Conservation (phyloP, 1,284 basidiomycete species). For the Rhodotorula sp. region DNA sequence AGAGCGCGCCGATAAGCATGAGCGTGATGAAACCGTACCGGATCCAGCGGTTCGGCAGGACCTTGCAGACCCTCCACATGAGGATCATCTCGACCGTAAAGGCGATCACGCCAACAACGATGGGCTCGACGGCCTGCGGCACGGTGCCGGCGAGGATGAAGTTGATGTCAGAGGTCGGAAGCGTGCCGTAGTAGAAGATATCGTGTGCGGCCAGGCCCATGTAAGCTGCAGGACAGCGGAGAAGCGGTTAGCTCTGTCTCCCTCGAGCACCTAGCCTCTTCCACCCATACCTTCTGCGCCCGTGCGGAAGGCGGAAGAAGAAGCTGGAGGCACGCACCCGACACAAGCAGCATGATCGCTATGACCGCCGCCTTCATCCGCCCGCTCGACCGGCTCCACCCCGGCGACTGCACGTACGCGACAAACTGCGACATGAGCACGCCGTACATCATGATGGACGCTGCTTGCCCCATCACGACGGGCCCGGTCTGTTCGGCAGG, state of each 20-base stretch:
- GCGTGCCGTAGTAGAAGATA: conserved; percentile 1
- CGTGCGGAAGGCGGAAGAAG: no score
- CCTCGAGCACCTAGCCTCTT: no score
- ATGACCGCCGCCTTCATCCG: not conserved
- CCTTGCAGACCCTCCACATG: not conserved
- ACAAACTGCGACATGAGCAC: not conserved
- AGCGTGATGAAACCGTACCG: not conserved
- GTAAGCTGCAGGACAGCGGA: no score
- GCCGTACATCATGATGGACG: conserved; percentile 1
- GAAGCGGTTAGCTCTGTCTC: no score
- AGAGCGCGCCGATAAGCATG: not conserved
- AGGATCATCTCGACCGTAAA: not conserved
- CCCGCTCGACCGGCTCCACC: not conserved
- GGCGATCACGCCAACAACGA: not conserved
- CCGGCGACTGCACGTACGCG: not conserved
- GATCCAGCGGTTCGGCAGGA: not conserved
- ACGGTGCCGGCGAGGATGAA: not conserved
- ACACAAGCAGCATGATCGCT: not conserved
- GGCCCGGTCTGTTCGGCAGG: not conserved
- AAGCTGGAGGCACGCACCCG: no score
- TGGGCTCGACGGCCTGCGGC: not conserved
- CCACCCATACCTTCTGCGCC: no score
- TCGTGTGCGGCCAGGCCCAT: not conserved
- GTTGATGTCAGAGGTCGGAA: not conserved
- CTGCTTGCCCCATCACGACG: not conserved